phyloP scores from a whole-genome alignment of 768 basidiomycete genomes.

The Russula earlei region DNA sequence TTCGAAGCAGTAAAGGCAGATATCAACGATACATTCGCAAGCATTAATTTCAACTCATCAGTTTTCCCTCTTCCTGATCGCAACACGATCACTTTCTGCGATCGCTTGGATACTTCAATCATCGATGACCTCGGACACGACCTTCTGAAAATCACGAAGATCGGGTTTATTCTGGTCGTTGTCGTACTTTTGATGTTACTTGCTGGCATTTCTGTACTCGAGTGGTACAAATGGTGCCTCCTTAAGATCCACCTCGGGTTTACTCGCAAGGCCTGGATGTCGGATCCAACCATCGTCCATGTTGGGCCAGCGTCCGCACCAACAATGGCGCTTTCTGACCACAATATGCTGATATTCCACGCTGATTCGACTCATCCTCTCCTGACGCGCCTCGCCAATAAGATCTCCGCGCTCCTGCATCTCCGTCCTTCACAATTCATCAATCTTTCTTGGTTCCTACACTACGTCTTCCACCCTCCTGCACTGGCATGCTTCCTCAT shows the following conservation, averaged over 20 bases:
- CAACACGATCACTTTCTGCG: slow-evolving; percentile 66
- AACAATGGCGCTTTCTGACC: slow-evolving; percentile 52
- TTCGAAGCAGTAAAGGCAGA: slow-evolving; percentile 84
- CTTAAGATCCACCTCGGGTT: slow-evolving; percentile 55
- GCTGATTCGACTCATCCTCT: slow-evolving; percentile 64
- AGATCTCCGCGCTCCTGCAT: slow-evolving; percentile 39
- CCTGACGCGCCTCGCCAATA: slow-evolving; percentile 53
- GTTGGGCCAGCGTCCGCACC: slow-evolving; percentile 33
- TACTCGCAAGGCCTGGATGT: slow-evolving; percentile 68
- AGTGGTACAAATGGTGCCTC: slow-evolving; percentile 84
- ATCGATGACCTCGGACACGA: slow-evolving; percentile 79
- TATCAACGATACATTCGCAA: slow-evolving; percentile 77
- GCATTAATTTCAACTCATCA: slow-evolving; percentile 62
- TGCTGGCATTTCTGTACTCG: slow-evolving; percentile 61
- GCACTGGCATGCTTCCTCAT: slow-evolving; percentile 88
- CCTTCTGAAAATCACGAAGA: slow-evolving; percentile 69
- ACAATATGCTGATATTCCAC: slow-evolving; percentile 71
- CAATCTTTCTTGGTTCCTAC: slow-evolving; percentile 78
- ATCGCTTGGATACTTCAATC: slow-evolving; percentile 67
- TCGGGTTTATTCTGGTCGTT: slow-evolving; percentile 68
- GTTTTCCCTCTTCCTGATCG: slow-evolving; percentile 68
- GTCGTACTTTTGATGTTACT: slow-evolving; percentile 64
- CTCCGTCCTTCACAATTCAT: slow-evolving; percentile 54
- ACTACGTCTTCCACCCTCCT: slow-evolving; percentile 86
- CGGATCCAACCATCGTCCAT: slow-evolving; percentile 57